Evolutionary conservation across 2,329 filamentous ascomycete genomes (phyloP).

Genomic region (Orbilia quercus): DNA sequence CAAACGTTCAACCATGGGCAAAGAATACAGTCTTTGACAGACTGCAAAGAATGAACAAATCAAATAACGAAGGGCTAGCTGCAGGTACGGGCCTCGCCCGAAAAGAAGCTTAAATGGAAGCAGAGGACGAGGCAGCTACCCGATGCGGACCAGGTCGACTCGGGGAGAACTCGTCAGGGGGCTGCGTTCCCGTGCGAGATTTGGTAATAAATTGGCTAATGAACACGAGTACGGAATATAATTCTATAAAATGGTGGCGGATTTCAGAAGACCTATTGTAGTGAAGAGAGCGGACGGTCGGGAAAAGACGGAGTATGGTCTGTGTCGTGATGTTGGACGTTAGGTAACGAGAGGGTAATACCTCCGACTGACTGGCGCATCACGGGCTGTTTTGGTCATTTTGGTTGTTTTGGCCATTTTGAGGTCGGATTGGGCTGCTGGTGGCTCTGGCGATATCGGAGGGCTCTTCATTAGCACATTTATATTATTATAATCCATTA

Average conservation of each 20-base stretch:
- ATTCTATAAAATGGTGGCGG: no score
- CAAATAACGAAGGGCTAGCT: constrained; percentile 9
- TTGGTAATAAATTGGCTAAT: constrained; percentile 56
- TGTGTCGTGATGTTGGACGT: constrained; percentile 24
- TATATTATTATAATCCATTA: no score
- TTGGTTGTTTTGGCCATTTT: not conserved
- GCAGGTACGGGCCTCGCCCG: constrained; percentile 54
- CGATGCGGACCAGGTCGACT: constrained; percentile 26
- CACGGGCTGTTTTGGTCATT: constrained; percentile 37
- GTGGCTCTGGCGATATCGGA: constrained; percentile 11
- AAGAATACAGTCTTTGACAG: no score
- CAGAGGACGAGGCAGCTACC: not conserved
- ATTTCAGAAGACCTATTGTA: no score
- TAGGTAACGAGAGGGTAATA: constrained; percentile 51
- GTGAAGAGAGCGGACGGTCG: constrained; percentile 5
- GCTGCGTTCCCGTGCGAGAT: constrained; percentile 27
- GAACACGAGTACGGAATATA: constrained; percentile 19
- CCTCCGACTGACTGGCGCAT: constrained; percentile 33
- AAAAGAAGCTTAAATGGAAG: constrained; percentile 19
- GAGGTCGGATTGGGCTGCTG: no score
- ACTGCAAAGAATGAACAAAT: constrained; percentile 9
- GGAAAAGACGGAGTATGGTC: constrained; percentile 37
- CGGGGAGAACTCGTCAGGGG: constrained; percentile 15
- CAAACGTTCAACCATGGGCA: no score
- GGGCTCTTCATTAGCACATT: no score